Percentiles rank a stretch among this genome's conserved stretches.
Conservation (phyloP, 2,329 filamentous ascomycete species). For the Myriosclerotinia duriaeana region DNA sequence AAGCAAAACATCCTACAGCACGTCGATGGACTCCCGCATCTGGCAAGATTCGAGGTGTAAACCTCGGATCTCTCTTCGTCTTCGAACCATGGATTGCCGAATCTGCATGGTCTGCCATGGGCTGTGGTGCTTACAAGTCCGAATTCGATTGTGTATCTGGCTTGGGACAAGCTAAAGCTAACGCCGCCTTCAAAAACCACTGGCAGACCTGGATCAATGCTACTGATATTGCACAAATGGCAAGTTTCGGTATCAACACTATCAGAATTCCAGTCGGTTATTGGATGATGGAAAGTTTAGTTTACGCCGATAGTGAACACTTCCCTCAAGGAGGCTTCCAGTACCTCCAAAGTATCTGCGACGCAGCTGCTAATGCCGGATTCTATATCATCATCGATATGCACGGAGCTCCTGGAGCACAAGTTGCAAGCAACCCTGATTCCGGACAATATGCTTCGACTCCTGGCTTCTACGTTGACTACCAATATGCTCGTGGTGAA, state of each 20-base stretch:
- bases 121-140: conserved; percentile 45
- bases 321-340: conserved; percentile 49
- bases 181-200: conserved; percentile 47
- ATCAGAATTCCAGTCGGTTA: conserved; percentile 52
- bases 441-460: conserved; percentile 38
- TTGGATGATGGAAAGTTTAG: conserved; percentile 50
- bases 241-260: conserved; percentile 48
- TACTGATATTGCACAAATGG: conserved; percentile 48
- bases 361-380: conserved; percentile 46
- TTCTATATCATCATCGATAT: conserved; percentile 53
- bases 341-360: conserved; percentile 47
- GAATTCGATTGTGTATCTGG: conserved; percentile 51
- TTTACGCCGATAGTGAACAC: conserved; percentile 45
- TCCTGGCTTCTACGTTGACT: conserved; percentile 56
- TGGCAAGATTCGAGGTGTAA: conserved; percentile 50
- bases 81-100: conserved; percentile 50
- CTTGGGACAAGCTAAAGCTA: conserved; percentile 47
- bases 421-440: conserved; percentile 45
- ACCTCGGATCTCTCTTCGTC: conserved; percentile 50
- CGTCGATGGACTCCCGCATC: conserved; percentile 23
- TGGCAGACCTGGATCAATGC: conserved; percentile 51
- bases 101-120: conserved; percentile 46
- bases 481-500: conserved; percentile 55
- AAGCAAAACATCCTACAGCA: conserved; percentile 14
- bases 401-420: conserved; percentile 50